Evolutionary conservation across 768 basidiomycete genomes (phyloP).

Genomic region (Auricularia cornea): DNA sequence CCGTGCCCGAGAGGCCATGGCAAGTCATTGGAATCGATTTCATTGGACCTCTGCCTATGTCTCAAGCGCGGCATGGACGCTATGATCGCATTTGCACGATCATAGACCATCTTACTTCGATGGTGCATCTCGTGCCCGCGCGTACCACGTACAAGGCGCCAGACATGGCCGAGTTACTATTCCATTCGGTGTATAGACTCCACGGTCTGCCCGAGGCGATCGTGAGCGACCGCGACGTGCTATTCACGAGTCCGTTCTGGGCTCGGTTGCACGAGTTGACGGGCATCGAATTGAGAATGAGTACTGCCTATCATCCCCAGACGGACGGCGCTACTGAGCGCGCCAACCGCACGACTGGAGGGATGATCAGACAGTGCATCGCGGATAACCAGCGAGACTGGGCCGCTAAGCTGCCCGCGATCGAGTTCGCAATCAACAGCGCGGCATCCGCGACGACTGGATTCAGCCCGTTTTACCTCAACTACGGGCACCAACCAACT

Average conservation of each 20-base stretch:
- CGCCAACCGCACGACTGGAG: background rate
- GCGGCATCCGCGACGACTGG: constrained; percentile 27
- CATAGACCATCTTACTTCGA: constrained; percentile 15
- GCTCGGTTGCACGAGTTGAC: constrained; percentile 11
- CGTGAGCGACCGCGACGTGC: constrained; percentile 25
- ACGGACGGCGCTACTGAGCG: constrained; percentile 28
- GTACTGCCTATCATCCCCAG: constrained; percentile 30
- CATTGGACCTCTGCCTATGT: constrained; percentile 16
- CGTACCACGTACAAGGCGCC: constrained; percentile 20
- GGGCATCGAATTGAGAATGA: constrained; percentile 24
- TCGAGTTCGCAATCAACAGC: constrained; percentile 32
- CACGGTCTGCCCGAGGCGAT: constrained; percentile 27
- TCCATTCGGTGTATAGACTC: constrained; percentile 25
- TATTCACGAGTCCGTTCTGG: constrained; percentile 28
- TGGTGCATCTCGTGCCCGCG: constrained; percentile 24
- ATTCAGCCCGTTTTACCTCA: constrained; percentile 30
- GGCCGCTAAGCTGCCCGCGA: constrained; percentile 20
- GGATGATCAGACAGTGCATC: constrained; percentile 3
- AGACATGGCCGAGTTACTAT: constrained; percentile 30
- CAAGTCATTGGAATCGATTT: constrained; percentile 22
- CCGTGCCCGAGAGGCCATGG: constrained; percentile 18
- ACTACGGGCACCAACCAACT: constrained; percentile 23
- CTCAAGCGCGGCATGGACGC: constrained; percentile 12
- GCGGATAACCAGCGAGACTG: constrained; percentile 21
- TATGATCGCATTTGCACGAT: constrained; percentile 20